A percentile compares a stretch with the other conserved stretches of the same genome.
These are phyloP conservation scores for Morella rubra DNA, from an alignment of 306 rosid genomes.

Conservation along the genomic window DNA sequence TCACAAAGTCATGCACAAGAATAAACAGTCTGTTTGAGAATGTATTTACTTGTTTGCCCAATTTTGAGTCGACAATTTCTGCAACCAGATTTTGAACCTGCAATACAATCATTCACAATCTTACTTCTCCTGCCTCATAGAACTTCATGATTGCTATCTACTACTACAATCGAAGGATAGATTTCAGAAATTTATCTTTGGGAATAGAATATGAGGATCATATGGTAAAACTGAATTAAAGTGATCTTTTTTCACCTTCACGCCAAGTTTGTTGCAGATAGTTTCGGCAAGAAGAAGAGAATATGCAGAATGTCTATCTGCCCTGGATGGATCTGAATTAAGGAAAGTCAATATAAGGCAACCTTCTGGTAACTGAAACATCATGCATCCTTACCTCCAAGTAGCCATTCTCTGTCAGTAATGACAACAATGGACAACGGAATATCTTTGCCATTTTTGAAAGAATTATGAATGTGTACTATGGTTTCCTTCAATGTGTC, in stretches of 20 bases:
- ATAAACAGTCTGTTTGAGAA: conserved; percentile 7
- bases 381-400: conserved; percentile 58
- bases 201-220: not conserved
- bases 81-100: conserved; percentile 93
- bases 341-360: conserved; percentile 33
- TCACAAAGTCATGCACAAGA: not conserved
- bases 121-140: conserved; percentile 10
- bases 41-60: conserved; percentile 86
- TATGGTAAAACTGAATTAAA: not conserved
- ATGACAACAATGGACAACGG: conserved; percentile 76
- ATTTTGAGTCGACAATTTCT: conserved; percentile 80
- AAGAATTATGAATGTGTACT: conserved; percentile 55
- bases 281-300: conserved; percentile 88
- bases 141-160: not conserved
- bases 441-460: conserved; percentile 42
- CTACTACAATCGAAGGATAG: conserved; percentile 14
- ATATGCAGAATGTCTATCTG: conserved; percentile 83
- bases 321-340: conserved; percentile 73
- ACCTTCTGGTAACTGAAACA: conserved; percentile 26
- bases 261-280: conserved; percentile 72
- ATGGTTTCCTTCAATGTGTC: conserved; percentile 74
- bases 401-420: conserved; percentile 89
- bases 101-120: conserved; percentile 30
- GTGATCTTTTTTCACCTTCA: conserved; percentile 54
- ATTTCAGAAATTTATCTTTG: not conserved